These are phyloP conservation scores for Cystobasidium onofrii DNA, from an alignment of 768 basidiomycete species.

Conservation along the genomic window DNA sequence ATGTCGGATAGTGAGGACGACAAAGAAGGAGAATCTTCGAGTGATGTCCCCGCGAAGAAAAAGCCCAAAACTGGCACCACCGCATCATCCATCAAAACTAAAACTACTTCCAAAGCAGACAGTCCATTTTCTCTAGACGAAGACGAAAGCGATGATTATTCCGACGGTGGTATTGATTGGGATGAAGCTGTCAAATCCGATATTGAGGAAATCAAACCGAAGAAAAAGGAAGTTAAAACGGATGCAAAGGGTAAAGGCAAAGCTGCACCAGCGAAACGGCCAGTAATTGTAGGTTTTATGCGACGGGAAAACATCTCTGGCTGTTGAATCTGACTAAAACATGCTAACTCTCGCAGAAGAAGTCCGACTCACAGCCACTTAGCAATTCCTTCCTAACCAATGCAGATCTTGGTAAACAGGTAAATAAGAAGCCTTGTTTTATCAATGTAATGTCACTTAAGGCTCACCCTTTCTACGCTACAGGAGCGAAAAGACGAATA, in stretches of 20 bases:
- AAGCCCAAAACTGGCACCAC: slow-evolving; percentile 1
- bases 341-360: no score
- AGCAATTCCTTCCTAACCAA: background rate
- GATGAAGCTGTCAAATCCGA: slow-evolving; percentile 8
- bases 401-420: slow-evolving; percentile 53
- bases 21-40: background rate
- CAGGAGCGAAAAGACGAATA: background rate
- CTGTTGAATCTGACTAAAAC: no score
- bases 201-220: background rate
- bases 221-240: background rate
- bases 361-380: slow-evolving; percentile 52
- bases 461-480: no score
- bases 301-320: no score
- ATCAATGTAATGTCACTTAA: slow-evolving; percentile 3
- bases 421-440: slow-evolving; percentile 64
- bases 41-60: slow-evolving; percentile 15
- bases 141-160: slow-evolving; percentile 14
- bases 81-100: background rate
- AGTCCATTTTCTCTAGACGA: background rate
- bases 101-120: background rate
- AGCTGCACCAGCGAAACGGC: background rate
- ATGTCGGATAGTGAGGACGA: slow-evolving; percentile 18
- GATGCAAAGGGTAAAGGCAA: slow-evolving; percentile 5
- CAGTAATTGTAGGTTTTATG: background rate
- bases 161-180: slow-evolving; percentile 23